Evolutionary conservation across 2,329 filamentous ascomycete genomes (phyloP), one percentile per base, ranked within the genome.

Genomic region (Chaetomium sp.): DNA sequence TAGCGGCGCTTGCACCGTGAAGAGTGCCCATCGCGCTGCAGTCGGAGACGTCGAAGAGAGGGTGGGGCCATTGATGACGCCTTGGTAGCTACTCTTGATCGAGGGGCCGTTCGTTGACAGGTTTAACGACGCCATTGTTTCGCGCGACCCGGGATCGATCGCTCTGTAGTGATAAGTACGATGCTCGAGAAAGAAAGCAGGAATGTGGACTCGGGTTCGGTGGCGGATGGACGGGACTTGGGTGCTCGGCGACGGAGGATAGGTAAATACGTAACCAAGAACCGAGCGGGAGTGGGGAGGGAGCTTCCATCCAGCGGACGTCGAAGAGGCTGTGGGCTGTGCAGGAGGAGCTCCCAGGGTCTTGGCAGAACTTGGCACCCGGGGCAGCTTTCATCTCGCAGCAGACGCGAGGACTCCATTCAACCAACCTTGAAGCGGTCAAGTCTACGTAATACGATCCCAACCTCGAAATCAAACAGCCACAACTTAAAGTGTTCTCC

Each of bases 11-110:
- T 95, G 91, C 49, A 99, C 95, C 8, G 91, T 91, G 80, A 96
- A 97, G 67, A 99, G 82, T 23, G 92, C 94, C 95, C 95, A 99
- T 81, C 94, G 91, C 68, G 87, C 93, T 74, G 91, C 91, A 56
- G 93, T 97, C 47, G 91, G 85, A 56, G 93, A 97, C 75, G 82
- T 83, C 42, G 83, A 81, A 38, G 82, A 79, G 29, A 80, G 76
- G 59, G 80, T 75, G 56, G 80, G 76, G 66, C 80, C 82, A 71
- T 84, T 86, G 72, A 87, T 77, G 67, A 87, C 84, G 58, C 80
- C 81, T 72, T 82, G 81, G 75, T 87, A 92, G 83, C 89, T 92
- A 80, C 89, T 92, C 80, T 90, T 91, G 73, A 98, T 97, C 66
- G 88, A 92, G 69, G 89, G 87, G 13, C 90, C 90, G 76, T 93